These are phyloP conservation scores for Chaetoceros muelleri DNA, from an alignment of 108 stramenopile species.

Conservation along the genomic window DNA sequence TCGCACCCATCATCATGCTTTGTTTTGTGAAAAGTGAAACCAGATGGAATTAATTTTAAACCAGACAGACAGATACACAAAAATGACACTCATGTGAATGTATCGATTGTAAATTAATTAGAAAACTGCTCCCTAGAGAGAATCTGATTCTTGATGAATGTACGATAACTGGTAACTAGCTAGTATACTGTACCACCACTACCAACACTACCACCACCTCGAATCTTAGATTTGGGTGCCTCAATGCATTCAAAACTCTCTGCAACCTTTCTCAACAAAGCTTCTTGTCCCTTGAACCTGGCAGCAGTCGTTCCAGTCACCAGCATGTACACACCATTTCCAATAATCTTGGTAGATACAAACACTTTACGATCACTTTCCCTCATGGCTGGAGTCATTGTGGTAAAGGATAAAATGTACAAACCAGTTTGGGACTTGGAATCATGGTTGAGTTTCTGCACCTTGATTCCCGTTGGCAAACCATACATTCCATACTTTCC, in stretches of 20 bases:
- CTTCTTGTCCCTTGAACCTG: slow-evolving; percentile 40
- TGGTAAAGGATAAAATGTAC: slow-evolving; percentile 49
- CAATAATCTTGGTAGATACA: slow-evolving; percentile 29
- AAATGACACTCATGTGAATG: too few species aligned
- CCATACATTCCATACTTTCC: slow-evolving; percentile 72
- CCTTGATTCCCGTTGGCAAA: slow-evolving; percentile 47
- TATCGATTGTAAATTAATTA: too few species aligned
- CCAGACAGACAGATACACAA: too few species aligned
- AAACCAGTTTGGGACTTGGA: slow-evolving; percentile 6
- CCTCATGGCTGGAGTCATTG: slow-evolving; percentile 70
- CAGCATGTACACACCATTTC: slow-evolving; percentile 29
- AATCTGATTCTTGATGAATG: too few species aligned
- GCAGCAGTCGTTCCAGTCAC: slow-evolving; percentile 49
- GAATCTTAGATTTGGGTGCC: slow-evolving; percentile 40
- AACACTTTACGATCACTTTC: slow-evolving; percentile 64
- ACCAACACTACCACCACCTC: too few species aligned
- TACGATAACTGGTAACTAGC: too few species aligned
- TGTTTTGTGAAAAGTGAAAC: too few species aligned
- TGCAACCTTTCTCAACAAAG: slow-evolving; percentile 26
- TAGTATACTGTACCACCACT: too few species aligned
- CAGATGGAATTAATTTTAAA: too few species aligned
- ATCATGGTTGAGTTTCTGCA: slow-evolving; percentile 8
- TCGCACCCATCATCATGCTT: too few species aligned
- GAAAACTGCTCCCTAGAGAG: too few species aligned
- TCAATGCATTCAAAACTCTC: slow-evolving; percentile 36